Evolutionary conservation across 495 filamentous ascomycete genomes (phyloP).

Genomic region (Trypethelium eluteriae): DNA sequence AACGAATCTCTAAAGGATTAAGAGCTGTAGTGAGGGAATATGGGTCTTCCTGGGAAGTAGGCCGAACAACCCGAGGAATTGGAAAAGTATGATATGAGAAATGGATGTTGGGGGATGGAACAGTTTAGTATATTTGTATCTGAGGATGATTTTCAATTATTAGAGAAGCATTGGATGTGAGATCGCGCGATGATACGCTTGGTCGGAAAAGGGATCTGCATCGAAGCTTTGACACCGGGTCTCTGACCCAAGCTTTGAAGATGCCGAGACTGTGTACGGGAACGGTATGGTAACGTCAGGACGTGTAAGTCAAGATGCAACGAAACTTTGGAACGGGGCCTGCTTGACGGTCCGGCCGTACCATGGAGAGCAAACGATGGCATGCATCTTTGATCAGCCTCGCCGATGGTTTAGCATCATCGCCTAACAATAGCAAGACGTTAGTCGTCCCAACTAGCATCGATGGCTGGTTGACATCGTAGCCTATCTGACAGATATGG

Average conservation of each 20-base stretch:
- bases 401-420: conserved; percentile 12
- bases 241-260: conserved; percentile 6
- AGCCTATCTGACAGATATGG: conserved; percentile 13
- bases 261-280: conserved; percentile 25
- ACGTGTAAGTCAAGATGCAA: conserved; percentile 5
- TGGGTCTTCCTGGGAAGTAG: conserved; percentile 1
- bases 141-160: background rate
- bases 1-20: background rate
- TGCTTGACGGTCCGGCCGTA: conserved; percentile 3
- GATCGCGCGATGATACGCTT: conserved; percentile 26
- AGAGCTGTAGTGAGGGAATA: background rate
- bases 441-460: background rate
- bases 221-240: conserved; percentile 13
- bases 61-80: conserved; percentile 11
- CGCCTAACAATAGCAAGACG: conserved; percentile 13
- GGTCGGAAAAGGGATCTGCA: conserved; percentile 25
- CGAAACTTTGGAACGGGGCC: conserved; percentile 5
- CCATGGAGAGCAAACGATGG: conserved; percentile 3
- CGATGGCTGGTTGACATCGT: background rate
- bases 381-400: conserved; percentile 3
- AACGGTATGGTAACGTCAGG: conserved; percentile 26
- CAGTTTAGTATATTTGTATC: conserved; percentile 28
- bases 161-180: conserved; percentile 15
- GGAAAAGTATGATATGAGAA: conserved; percentile 16
- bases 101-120: conserved; percentile 17